phyloP scores from a whole-genome alignment of 2,329 filamentous ascomycete genomes.

The Colletotrichum karsti region DNA sequence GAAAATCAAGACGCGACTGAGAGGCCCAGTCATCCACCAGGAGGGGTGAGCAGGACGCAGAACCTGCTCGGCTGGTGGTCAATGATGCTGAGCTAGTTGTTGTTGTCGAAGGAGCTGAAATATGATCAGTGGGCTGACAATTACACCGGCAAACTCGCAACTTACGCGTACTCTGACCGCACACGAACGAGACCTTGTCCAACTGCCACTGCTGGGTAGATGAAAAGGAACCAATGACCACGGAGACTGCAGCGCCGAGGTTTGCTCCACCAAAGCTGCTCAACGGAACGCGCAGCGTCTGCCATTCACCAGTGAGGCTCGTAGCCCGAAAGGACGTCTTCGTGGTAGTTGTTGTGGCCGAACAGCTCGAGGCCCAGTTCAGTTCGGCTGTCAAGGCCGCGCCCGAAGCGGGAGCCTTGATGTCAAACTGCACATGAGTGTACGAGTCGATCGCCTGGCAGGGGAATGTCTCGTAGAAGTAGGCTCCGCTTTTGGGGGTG shows the following conservation, averaged over 20 bases:
- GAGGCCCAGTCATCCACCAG: conserved; percentile 69
- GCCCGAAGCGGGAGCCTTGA: conserved; percentile 33
- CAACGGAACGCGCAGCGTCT: conserved; percentile 60
- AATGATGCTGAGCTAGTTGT: too few species aligned
- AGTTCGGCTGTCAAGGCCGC: conserved; percentile 45
- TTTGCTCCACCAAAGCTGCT: conserved; percentile 59
- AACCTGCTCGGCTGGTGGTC: too few species aligned
- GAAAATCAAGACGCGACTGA: conserved; percentile 68
- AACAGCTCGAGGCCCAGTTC: conserved; percentile 48
- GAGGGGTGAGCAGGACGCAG: conserved; percentile 46
- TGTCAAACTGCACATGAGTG: conserved; percentile 47
- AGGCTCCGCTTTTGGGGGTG: conserved; percentile 55
- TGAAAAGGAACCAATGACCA: conserved; percentile 51
- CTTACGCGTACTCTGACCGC: conserved; percentile 36
- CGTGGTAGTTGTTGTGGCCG: conserved; percentile 43
- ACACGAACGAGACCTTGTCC: conserved; percentile 56
- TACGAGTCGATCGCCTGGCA: conserved; percentile 58
- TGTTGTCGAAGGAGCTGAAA: too few species aligned
- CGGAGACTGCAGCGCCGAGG: conserved; percentile 53
- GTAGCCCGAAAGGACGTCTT: conserved; percentile 54
- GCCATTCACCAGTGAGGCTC: conserved; percentile 55
- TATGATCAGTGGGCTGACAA: too few species aligned
- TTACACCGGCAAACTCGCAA: too few species aligned
- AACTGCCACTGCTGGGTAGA: conserved; percentile 49
- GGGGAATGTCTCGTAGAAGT: conserved; percentile 62